Evolutionary conservation across 305 asterid genomes (phyloP).

Genomic region (Nicotiana rustica): DNA sequence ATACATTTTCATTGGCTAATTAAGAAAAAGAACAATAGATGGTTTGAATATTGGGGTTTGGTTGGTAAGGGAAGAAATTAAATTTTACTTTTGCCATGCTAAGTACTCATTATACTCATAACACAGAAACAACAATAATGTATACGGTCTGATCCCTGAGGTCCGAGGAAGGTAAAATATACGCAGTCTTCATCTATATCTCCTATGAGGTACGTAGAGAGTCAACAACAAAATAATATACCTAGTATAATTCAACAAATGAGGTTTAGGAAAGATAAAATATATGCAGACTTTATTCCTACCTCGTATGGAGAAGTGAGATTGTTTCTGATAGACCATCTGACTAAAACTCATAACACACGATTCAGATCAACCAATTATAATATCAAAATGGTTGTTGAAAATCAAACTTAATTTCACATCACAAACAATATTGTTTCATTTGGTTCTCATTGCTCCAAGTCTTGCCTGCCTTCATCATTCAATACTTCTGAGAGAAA

Average conservation of each 20-base stretch:
- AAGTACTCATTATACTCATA: not conserved
- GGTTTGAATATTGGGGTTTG: not conserved
- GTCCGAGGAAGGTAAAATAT: too few relatives aligned
- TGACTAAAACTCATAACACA: too few relatives aligned
- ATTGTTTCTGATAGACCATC: too few relatives aligned
- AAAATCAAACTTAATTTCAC: slow-evolving; percentile 20
- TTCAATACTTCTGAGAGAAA: slow-evolving; percentile 30
- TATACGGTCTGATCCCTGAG: not conserved
- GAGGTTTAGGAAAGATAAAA: too few relatives aligned
- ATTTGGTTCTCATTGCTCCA: slow-evolving; percentile 57
- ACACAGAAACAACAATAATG: too few relatives aligned
- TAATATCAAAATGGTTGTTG: not conserved
- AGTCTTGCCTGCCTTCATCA: slow-evolving; percentile 45
- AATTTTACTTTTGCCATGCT: not conserved
- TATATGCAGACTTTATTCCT: too few relatives aligned
- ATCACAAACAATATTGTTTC: slow-evolving; percentile 34
- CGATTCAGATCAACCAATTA: not conserved
- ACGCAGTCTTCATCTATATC: too few relatives aligned
- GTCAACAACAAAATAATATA: too few relatives aligned
- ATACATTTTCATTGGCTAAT: not conserved
- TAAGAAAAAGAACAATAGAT: not conserved
- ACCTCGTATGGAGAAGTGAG: too few relatives aligned
- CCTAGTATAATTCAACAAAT: too few relatives aligned
- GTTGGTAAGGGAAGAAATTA: not conserved
- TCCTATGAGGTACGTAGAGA: too few relatives aligned